Evolutionary conservation across 257 asterid species (phyloP), one percentile per base, ranked within the genome.

Genomic region (Rauvolfia tetraphylla): DNA sequence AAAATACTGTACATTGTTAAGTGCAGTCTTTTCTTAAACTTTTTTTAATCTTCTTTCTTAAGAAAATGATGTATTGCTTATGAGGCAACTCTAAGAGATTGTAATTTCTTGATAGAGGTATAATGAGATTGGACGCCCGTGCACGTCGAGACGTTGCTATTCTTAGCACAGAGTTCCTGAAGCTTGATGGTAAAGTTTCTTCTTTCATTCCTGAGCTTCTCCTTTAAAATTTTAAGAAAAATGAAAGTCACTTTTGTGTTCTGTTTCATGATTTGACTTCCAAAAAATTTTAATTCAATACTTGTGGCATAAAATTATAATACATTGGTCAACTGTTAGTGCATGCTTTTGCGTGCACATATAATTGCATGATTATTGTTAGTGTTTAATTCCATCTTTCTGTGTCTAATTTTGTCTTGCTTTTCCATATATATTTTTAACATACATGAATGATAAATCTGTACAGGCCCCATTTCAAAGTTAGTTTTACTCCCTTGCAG

Each of bases 61-160:
- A 12, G 49, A n/a, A 27, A 58, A 54, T 65, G 31, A 69, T 74
- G 13, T 14, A 7, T 54, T 42, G 65, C 31, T 25, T 58, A 36
- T 62, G n/a, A 73, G 76, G 25, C 65, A 72, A 71, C 48, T 76
- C 76, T 74, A 39, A 82, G 72, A 41, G 33, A 68, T 62, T 76
- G 39, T 79, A 41, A 29, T 49, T 67, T 73, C 73, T n/a, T 79
- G 69, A 78, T 75, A 91, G 98, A 81, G 85, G 94, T 85, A 82
- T 95, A 80, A 85, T 82, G 96, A 90, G 86, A 84, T 79, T 92
- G 92, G 90, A 92, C 81, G 97, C 93, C 71, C 98, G 98, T 74
- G 98, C 91, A 31, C 91, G 97, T 72, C 93, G 86, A 82, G 98
- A 95, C 58, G 90, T 94, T 78, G 98, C 98, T 4, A 80, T 95